Evolutionary conservation across 2,329 filamentous ascomycete species (phyloP).

Genomic region (Neonectria coccinea): DNA sequence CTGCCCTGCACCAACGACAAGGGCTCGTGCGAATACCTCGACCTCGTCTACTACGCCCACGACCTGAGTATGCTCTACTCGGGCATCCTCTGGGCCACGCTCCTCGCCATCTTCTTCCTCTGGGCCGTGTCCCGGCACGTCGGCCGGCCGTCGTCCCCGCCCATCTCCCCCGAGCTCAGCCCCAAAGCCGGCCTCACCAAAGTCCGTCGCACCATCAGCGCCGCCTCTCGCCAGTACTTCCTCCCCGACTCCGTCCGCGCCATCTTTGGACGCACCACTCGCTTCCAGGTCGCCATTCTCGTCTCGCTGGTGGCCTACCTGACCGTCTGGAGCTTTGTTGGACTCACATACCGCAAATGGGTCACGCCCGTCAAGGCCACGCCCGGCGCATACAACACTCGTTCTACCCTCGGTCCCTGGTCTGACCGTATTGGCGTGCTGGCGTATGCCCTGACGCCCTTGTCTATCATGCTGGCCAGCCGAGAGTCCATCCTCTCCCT

Average conservation of each 20-base stretch:
- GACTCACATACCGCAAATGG: conserved; percentile 77
- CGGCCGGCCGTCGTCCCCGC: conserved; percentile 43
- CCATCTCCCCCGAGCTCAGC: conserved; percentile 38
- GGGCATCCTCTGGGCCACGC: conserved; percentile 62
- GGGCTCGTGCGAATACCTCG: conserved; percentile 63
- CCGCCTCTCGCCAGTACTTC: conserved; percentile 63
- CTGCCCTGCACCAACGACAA: conserved; percentile 60
- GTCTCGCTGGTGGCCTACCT: conserved; percentile 70
- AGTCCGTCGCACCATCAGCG: conserved; percentile 53
- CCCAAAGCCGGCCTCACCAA: conserved; percentile 39
- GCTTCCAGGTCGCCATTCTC: conserved; percentile 74
- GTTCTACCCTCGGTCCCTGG: conserved; percentile 74
- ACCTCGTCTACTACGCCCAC: conserved; percentile 62
- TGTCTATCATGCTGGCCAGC: conserved; percentile 74
- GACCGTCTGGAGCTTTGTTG: conserved; percentile 75
- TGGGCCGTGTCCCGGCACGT: conserved; percentile 52
- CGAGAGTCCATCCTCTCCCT: conserved; percentile 77
- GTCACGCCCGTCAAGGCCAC: conserved; percentile 72
- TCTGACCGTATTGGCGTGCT: conserved; percentile 76
- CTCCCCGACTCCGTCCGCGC: conserved; percentile 68
- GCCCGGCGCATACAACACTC: conserved; percentile 69
- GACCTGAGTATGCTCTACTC: conserved; percentile 63
- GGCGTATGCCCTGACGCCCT: conserved; percentile 79
- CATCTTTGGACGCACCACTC: conserved; percentile 75
- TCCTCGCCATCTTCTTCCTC: conserved; percentile 57